Evolutionary conservation across 192 early-diverging fungal species (phyloP).

Genomic region (Backusella westeae): DNA sequence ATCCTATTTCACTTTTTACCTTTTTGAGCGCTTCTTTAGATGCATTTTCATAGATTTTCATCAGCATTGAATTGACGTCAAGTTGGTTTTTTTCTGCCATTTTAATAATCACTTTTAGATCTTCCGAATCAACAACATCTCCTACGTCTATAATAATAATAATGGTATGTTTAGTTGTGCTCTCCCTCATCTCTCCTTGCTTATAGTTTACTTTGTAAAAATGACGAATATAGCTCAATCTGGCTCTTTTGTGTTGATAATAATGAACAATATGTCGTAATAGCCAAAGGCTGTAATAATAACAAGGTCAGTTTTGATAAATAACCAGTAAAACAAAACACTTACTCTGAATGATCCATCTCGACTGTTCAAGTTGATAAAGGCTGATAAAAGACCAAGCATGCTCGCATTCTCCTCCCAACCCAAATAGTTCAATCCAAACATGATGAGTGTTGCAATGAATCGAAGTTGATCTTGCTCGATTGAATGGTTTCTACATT

Average conservation of each 20-base stretch:
- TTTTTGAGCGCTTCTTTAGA: neutral
- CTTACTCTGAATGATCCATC: neutral
- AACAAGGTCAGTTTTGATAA: neutral
- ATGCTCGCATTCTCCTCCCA: neutral
- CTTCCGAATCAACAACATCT: neutral
- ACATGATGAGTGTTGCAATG: neutral
- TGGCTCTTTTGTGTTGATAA: neutral
- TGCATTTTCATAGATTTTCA: neutral
- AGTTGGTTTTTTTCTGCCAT: neutral
- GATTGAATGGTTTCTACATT: neutral
- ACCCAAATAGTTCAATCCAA: neutral
- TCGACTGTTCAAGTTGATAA: neutral
- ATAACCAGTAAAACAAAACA: neutral
- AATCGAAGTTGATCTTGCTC: neutral
- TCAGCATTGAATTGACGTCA: neutral
- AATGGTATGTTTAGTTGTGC: no score
- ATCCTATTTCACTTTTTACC: neutral
- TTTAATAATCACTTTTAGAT: neutral
- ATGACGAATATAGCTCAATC: neutral
- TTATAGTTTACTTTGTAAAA: neutral
- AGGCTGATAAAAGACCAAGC: neutral
- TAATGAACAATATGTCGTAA: neutral
- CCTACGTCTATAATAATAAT: neutral
- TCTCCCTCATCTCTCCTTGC: no score
- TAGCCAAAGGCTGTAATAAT: neutral